phyloP scores from a whole-genome alignment of 352 stramenopile species.

The Pythium dissimile region DNA sequence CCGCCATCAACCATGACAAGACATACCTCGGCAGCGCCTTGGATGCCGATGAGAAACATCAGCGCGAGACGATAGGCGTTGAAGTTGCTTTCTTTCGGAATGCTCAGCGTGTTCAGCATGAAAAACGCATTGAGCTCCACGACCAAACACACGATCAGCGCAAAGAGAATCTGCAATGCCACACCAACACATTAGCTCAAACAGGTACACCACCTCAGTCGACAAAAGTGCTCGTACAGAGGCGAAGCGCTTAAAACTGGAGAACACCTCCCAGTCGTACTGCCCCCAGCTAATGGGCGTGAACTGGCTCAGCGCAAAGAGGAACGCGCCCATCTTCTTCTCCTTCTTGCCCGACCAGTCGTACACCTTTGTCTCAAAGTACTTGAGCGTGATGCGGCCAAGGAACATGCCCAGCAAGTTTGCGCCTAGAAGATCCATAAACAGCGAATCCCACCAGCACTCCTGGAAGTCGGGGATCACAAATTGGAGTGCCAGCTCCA shows the following conservation, averaged over 20 bases:
- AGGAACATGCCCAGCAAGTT: conserved; percentile 90
- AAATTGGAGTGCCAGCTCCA: conserved; percentile 88
- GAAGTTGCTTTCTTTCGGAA: conserved; percentile 86
- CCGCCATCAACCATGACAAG: too few relatives aligned
- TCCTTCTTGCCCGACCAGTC: conserved; percentile 85
- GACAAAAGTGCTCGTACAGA: conserved; percentile 31
- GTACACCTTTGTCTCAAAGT: conserved; percentile 87
- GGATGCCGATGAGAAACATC: conserved; percentile 81
- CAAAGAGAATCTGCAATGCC: conserved; percentile 60
- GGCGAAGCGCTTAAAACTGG: conserved; percentile 86
- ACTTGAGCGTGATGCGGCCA: conserved; percentile 64
- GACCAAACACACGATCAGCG: conserved; percentile 80
- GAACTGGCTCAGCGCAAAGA: conserved; percentile 81
- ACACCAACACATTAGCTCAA: not conserved
- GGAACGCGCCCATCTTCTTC: conserved; percentile 63
- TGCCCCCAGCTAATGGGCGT: conserved; percentile 85
- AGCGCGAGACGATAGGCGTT: conserved; percentile 77
- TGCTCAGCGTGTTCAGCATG: conserved; percentile 83
- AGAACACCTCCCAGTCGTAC: conserved; percentile 92
- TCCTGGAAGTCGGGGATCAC: conserved; percentile 93
- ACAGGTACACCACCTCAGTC: not conserved
- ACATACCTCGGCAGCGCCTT: conserved; percentile 65
- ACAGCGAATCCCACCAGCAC: conserved; percentile 93
- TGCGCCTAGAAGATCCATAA: conserved; percentile 89
- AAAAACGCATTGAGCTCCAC: conserved; percentile 94